Base-by-base conservation (phyloP, 2,329 filamentous ascomycete species). In the Escovopsis weberi region DNA sequence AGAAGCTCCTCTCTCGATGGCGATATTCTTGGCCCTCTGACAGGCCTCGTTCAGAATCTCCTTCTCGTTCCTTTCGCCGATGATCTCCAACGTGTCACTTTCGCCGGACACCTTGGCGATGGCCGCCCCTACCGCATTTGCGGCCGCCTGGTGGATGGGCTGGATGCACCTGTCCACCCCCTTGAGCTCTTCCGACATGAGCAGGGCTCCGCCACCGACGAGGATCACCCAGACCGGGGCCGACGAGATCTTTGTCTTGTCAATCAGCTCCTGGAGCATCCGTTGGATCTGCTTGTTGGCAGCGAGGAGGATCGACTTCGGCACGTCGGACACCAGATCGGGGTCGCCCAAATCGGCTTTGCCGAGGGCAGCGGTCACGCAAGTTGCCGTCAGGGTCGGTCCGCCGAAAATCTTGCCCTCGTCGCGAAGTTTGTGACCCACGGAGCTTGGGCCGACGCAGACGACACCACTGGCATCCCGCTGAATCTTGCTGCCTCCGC, bases 111-210 rank as follows among this genome's bases (percentile, higher is more conserved):
- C 67, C 42, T 71, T 71, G 3, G 70, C 70, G 30, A 75, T 74
- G 0, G 75, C 75, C 1, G 75, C 74, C 6, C 75, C 75, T 2
- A 79, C 69, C 0, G 75, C 74, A 53, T 78, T 79, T 4, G 74
- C 74, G 1, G 70, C 72, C 43, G 70, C 71, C 28, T 72, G 62
- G 40, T 68, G 69, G 2, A 67, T 63, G 1, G 74, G 74, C 4
- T 64, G 59, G 7, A 72, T 68, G 43, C 69, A 66, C 46, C 69
- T 60, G 6, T 64, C 61, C 0, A 74, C 72, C 0, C 71, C 72
- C 1, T 61, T 57, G 6, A 78, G 60, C 1, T 59, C 50, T 5
- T 68, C 60, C 1, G 68, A 65, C 3, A 69, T 67, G 2, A 77
- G 54, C 0, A 78, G 61, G 1, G 70, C 67, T 4, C 75, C 74